These are phyloP conservation scores for Boechera divaricarpa DNA, from an alignment of 345 rosid genomes.

Conservation along the genomic window DNA sequence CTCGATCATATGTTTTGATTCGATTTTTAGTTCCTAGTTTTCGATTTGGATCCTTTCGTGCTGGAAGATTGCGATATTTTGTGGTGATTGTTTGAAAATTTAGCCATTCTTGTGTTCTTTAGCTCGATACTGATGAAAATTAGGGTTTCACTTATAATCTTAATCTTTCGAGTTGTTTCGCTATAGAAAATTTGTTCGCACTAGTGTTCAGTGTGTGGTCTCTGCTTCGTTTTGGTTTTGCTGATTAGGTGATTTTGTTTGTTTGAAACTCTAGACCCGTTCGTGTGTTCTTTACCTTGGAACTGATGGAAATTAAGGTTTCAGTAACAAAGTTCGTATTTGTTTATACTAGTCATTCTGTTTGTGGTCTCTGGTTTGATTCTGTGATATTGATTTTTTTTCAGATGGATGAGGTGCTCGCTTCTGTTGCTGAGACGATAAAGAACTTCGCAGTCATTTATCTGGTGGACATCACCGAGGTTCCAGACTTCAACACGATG, in stretches of 20 bases:
- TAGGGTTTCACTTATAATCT: not conserved
- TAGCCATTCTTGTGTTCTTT: slow-evolving; percentile 1
- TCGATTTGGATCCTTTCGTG: not conserved
- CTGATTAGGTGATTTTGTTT: not conserved
- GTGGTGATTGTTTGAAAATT: not conserved
- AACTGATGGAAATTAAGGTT: slow-evolving; percentile 13
- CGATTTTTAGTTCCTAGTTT: not conserved
- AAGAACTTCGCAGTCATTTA: slow-evolving; percentile 97
- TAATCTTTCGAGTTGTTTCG: not conserved
- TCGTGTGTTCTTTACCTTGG: not conserved
- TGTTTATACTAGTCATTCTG: not conserved
- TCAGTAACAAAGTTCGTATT: not conserved
- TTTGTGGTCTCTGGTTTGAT: not conserved
- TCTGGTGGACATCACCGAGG: slow-evolving; percentile 89
- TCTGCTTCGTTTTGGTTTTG: not conserved
- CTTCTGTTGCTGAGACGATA: slow-evolving; percentile 89
- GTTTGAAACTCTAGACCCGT: not conserved
- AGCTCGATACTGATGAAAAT: slow-evolving; percentile 4
- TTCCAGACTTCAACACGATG: slow-evolving; percentile 95
- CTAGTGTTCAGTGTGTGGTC: not conserved
- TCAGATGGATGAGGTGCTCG: slow-evolving; percentile 93
- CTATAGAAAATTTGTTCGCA: not conserved
- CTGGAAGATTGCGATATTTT: not conserved
- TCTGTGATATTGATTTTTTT: not conserved
- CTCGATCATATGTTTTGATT: not conserved